Evolutionary conservation across 202 grass and related monocot species (phyloP).

Genomic region (Panicum virgatum): DNA sequence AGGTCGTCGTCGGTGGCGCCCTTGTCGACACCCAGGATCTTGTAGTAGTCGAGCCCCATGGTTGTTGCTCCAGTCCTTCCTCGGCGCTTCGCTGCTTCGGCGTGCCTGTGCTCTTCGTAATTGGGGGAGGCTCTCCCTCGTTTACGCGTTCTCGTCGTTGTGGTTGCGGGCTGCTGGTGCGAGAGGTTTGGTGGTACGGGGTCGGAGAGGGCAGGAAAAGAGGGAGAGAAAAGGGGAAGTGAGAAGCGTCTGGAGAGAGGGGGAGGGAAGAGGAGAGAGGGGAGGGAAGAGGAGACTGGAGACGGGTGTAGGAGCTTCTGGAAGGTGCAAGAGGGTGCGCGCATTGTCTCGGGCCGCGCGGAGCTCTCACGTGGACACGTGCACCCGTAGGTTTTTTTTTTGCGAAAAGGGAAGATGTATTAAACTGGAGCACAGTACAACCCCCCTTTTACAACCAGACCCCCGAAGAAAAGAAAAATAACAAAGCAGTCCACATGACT

Average conservation of each 20-base stretch:
- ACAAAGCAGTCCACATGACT: too few species aligned
- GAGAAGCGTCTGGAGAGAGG: conserved; percentile 72
- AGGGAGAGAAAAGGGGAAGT: conserved; percentile 43
- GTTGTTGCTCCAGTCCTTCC: background rate
- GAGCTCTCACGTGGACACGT: conserved; percentile 3
- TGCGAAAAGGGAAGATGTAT: too few species aligned
- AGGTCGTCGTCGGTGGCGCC: conserved; percentile 74
- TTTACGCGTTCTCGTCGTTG: background rate
- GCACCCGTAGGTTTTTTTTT: too few species aligned
- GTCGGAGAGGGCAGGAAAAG: background rate
- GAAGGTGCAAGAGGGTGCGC: conserved; percentile 38
- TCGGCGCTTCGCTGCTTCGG: background rate
- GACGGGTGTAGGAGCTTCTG: conserved; percentile 66
- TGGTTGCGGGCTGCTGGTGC: background rate
- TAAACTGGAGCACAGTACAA: too few species aligned
- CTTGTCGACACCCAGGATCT: conserved; percentile 81
- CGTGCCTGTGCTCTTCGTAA: background rate
- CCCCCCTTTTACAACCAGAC: too few species aligned
- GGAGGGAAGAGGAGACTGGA: background rate
- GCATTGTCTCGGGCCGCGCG: background rate
- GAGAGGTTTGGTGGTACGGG: background rate
- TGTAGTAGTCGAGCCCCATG: conserved; percentile 93
- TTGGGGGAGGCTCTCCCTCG: conserved; percentile 2
- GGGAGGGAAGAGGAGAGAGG: background rate
- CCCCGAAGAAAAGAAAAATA: too few species aligned